A percentile compares a stretch with the other conserved stretches of the same genome.
These are phyloP conservation scores for Ocimum tenuiflorum DNA, from an alignment of 257 asterid species.

Conservation along the genomic window DNA sequence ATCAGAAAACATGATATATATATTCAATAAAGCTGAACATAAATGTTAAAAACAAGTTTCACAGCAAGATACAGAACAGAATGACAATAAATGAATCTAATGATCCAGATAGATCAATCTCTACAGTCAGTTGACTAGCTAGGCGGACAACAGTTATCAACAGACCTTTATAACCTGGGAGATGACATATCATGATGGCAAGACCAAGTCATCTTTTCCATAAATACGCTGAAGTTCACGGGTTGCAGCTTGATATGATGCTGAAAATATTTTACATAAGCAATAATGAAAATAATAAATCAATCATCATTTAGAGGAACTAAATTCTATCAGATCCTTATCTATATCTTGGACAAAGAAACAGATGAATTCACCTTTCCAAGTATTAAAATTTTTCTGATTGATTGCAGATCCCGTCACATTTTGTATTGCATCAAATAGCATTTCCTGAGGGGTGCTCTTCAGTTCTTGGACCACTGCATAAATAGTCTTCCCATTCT, in stretches of 20 bases:
- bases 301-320: background rate
- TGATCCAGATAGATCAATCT: background rate
- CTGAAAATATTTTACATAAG: slow-evolving; percentile 29
- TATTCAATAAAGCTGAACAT: slow-evolving; percentile 4
- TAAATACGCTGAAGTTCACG: slow-evolving; percentile 54
- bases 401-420: slow-evolving; percentile 55
- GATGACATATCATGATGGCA: slow-evolving; percentile 27
- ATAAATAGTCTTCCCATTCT: slow-evolving; percentile 65
- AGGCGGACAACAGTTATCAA: slow-evolving; percentile 22
- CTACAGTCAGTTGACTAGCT: slow-evolving; percentile 25
- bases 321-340: background rate
- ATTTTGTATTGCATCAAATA: slow-evolving; percentile 49
- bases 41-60: slow-evolving; percentile 10
- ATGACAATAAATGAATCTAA: slow-evolving; percentile 13
- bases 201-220: slow-evolving; percentile 35
- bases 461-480: slow-evolving; percentile 72
- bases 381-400: slow-evolving; percentile 43
- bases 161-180: slow-evolving; percentile 16
- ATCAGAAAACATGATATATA: background rate
- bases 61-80: slow-evolving; percentile 14
- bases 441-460: slow-evolving; percentile 47
- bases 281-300: background rate
- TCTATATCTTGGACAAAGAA: background rate
- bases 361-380: slow-evolving; percentile 55
- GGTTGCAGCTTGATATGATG: slow-evolving; percentile 55